These are phyloP conservation scores for Zymoseptoria passerinii DNA, from an alignment of 2,329 filamentous ascomycete species.

Conservation along the genomic window DNA sequence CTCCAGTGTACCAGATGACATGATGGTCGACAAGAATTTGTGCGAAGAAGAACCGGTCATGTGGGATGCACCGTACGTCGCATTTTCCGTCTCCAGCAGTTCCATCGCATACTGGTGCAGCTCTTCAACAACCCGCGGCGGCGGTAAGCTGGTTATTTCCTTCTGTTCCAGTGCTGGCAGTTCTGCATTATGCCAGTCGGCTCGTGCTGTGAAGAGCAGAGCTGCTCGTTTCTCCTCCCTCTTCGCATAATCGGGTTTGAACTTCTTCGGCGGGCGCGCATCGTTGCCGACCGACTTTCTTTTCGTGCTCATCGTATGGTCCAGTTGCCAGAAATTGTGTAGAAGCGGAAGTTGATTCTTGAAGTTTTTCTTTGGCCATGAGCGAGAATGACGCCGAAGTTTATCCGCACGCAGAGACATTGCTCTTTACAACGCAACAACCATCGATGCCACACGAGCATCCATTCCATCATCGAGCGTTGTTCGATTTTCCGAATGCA, in stretches of 20 bases:
- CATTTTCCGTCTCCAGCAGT: conserved; percentile 70
- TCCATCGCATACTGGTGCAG: conserved; percentile 63
- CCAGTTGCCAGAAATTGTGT: neutral
- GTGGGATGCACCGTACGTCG: conserved; percentile 62
- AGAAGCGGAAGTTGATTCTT: neutral
- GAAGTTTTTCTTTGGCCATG: no score
- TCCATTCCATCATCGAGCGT: neutral
- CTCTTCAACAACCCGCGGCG: conserved; percentile 47
- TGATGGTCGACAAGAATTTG: conserved; percentile 95
- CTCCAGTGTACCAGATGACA: conserved; percentile 89
- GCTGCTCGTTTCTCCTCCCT: conserved; percentile 8
- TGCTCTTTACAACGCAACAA: neutral
- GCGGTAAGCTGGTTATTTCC: conserved; percentile 39
- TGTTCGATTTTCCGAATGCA: neutral
- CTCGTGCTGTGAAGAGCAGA: conserved; percentile 47
- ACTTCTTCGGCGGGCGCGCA: conserved; percentile 23
- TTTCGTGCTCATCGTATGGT: conserved; percentile 30
- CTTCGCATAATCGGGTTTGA: conserved; percentile 16
- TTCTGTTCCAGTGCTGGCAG: conserved; percentile 45
- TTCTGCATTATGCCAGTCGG: conserved; percentile 58
- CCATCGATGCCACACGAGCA: neutral
- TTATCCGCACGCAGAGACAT: neutral
- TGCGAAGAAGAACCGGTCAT: conserved; percentile 76
- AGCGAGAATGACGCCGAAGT: neutral
- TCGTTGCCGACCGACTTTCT: conserved; percentile 26